Evolutionary conservation across 805 yeast species (phyloP).

Genomic region (Cyberlindnera xishuangbannaensis): DNA sequence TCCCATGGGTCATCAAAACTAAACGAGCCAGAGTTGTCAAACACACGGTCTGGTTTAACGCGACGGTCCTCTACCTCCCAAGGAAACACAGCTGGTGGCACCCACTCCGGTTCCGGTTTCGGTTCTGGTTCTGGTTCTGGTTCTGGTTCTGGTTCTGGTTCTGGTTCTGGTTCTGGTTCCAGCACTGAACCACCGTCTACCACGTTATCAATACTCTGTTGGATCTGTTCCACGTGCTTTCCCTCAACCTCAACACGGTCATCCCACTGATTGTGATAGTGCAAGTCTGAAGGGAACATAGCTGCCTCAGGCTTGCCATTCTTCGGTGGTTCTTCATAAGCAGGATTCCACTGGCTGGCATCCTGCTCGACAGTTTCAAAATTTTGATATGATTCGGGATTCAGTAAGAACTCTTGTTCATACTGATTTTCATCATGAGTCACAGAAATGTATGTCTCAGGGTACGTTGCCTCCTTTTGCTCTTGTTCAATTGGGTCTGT

Average conservation of each 20-base stretch:
- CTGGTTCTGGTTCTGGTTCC: too few species aligned
- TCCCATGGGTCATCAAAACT: conserved; percentile 17
- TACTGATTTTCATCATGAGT: conserved; percentile 2
- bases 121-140: conserved; percentile 3
- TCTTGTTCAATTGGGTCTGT: not conserved
- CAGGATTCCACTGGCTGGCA: conserved; percentile 37
- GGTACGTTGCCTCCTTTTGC: not conserved
- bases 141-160: not conserved
- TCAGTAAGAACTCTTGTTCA: conserved; percentile 9
- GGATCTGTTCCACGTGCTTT: too few species aligned
- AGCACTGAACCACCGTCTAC: too few species aligned
- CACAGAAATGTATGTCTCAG: not conserved
- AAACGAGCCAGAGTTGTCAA: conserved; percentile 11
- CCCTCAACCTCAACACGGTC: too few species aligned
- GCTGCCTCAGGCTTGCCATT: conserved; percentile 25
- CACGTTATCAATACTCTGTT: too few species aligned
- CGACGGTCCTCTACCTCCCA: conserved; percentile 24
- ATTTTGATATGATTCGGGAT: conserved; percentile 21
- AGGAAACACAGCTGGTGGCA: conserved; percentile 26
- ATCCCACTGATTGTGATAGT: conserved; percentile 19
- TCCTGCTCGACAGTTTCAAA: conserved; percentile 16
- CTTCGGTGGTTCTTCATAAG: conserved; percentile 37
- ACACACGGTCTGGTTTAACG: conserved; percentile 19
- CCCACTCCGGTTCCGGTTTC: conserved; percentile 5
- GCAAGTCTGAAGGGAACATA: conserved; percentile 17